These are phyloP conservation scores for Musa beccarii DNA, from an alignment of 176 grass and related monocot species.

Conservation along the genomic window DNA sequence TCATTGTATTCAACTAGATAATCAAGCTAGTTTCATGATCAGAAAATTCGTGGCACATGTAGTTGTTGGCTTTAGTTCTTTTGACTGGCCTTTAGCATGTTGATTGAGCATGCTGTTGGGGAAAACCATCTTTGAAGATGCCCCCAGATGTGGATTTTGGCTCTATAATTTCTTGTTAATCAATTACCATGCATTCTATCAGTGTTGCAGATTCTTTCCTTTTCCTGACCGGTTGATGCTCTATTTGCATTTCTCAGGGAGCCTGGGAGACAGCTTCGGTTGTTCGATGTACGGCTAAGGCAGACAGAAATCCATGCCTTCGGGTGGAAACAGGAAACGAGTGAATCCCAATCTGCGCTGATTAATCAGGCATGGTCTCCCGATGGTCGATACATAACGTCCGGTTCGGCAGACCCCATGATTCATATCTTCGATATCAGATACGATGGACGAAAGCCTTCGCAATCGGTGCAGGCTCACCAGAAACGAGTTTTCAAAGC, in stretches of 20 bases:
- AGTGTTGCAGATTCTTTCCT: neutral
- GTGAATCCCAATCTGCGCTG: conserved; percentile 90
- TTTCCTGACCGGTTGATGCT: neutral
- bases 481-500: conserved; percentile 97
- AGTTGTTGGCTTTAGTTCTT: too few relatives aligned
- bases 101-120: too few relatives aligned
- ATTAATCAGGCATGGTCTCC: conserved; percentile 98
- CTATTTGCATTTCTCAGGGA: conserved; percentile 32
- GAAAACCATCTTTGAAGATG: too few relatives aligned
- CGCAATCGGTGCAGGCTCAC: conserved; percentile 74
- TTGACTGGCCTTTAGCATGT: too few relatives aligned
- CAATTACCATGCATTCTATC: neutral
- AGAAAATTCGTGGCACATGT: too few relatives aligned
- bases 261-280: conserved; percentile 57
- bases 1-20: too few relatives aligned
- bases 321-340: conserved; percentile 88
- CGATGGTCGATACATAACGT: conserved; percentile 63
- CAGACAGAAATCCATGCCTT: conserved; percentile 73
- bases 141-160: too few relatives aligned
- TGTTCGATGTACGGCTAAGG: conserved; percentile 73
- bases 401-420: conserved; percentile 72
- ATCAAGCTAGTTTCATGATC: too few relatives aligned
- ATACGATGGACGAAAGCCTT: conserved; percentile 42
- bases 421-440: conserved; percentile 97
- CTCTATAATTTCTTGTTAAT: neutral